A percentile compares a stretch with the other conserved stretches of the same genome.
These are phyloP conservation scores for Fraxinus baroniana DNA, from an alignment of 305 asterid genomes.

Conservation along the genomic window DNA sequence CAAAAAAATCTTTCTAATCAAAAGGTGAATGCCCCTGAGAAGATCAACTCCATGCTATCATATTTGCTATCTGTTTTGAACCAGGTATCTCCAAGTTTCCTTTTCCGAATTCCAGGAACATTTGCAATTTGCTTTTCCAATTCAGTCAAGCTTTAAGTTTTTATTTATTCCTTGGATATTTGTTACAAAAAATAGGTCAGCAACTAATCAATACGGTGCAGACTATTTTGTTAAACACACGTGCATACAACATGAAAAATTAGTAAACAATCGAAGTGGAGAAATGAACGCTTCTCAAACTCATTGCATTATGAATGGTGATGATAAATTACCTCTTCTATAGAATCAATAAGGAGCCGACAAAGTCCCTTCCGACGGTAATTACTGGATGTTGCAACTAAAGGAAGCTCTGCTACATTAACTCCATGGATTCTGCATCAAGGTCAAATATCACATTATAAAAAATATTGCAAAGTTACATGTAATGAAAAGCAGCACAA, in stretches of 20 bases:
- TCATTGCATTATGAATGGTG: not conserved
- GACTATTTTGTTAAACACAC: not conserved
- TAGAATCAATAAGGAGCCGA: slow-evolving; percentile 67
- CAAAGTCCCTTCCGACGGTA: slow-evolving; percentile 95
- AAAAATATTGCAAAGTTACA: slow-evolving; percentile 11
- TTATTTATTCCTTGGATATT: not conserved
- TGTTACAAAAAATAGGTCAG: not conserved
- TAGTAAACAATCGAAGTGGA: not conserved
- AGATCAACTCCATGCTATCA: not conserved
- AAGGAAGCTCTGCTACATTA: slow-evolving; percentile 91
- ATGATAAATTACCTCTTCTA: slow-evolving; percentile 61
- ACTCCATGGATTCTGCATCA: slow-evolving; percentile 80
- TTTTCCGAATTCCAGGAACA: not conserved
- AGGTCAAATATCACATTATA: slow-evolving; percentile 24
- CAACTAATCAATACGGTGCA: not conserved
- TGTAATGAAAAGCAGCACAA: not conserved
- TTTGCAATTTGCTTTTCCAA: not conserved
- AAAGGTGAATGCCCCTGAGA: not conserved
- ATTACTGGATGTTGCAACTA: slow-evolving; percentile 87
- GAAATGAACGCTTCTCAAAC: not conserved
- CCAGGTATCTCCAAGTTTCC: not conserved
- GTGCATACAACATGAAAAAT: not conserved
- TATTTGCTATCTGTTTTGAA: not conserved
- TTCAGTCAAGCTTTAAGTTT: not conserved
- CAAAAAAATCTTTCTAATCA: not conserved